Conservation (phyloP, 2,329 filamentous ascomycete species). For the Neonectria punicea region DNA sequence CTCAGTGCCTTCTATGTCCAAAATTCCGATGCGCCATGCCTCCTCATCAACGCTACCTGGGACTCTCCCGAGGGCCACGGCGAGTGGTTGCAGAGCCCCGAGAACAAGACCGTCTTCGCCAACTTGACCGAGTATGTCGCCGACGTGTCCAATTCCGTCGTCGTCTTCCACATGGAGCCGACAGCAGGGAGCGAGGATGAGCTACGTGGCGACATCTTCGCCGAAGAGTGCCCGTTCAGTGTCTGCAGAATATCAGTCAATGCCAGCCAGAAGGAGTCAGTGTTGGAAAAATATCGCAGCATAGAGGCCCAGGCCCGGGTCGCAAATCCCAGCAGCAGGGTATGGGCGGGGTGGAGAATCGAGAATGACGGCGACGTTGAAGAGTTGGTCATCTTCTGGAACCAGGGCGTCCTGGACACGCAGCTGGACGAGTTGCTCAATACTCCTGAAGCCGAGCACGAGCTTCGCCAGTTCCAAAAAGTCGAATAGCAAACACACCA, state of each 20-base stretch:
- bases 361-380: slow-evolving; percentile 49
- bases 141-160: slow-evolving; percentile 45
- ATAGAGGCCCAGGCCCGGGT: slow-evolving; percentile 46
- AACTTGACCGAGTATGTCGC: slow-evolving; percentile 48
- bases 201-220: slow-evolving; percentile 40
- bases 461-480: slow-evolving; percentile 39
- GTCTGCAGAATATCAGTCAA: slow-evolving; percentile 50
- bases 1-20: slow-evolving; percentile 51
- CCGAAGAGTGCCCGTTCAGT: slow-evolving; percentile 44
- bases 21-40: slow-evolving; percentile 48
- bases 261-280: slow-evolving; percentile 44
- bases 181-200: slow-evolving; percentile 42
- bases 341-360: slow-evolving; percentile 55
- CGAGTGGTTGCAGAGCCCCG: slow-evolving; percentile 56
- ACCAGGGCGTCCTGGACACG: slow-evolving; percentile 49
- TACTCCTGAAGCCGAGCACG: slow-evolving; percentile 32
- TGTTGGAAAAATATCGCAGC: slow-evolving; percentile 48
- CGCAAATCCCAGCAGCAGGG: slow-evolving; percentile 43
- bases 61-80: slow-evolving; percentile 53
- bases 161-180: slow-evolving; percentile 55
- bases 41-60: slow-evolving; percentile 60
- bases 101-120: slow-evolving; percentile 51
- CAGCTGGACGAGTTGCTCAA: slow-evolving; percentile 43
- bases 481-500: slow-evolving; percentile 36
- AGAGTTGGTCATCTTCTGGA: slow-evolving; percentile 55